These are phyloP conservation scores for Epichloe festucae DNA, from an alignment of 2,329 filamentous ascomycete genomes.

Conservation along the genomic window DNA sequence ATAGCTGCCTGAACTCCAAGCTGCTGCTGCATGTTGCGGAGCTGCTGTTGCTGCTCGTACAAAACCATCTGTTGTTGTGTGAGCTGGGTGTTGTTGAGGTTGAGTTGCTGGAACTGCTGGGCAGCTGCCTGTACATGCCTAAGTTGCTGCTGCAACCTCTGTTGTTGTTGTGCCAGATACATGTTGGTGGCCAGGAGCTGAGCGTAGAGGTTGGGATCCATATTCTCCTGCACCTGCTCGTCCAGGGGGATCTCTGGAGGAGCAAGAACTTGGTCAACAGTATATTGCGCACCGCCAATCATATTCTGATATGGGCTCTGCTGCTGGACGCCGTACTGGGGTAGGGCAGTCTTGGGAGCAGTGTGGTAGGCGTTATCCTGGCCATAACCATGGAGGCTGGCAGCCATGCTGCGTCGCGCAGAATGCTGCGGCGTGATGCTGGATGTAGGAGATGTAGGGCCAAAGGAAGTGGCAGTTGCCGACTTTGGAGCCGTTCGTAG, in stretches of 20 bases:
- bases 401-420: constrained; percentile 30
- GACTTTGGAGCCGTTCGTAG: constrained; percentile 90
- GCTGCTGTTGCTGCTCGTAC: constrained; percentile 31
- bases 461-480: constrained; percentile 56
- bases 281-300: constrained; percentile 42
- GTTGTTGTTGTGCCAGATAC: constrained; percentile 88
- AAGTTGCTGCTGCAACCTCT: constrained; percentile 87
- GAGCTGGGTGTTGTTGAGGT: constrained; percentile 40
- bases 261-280: constrained; percentile 76
- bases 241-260: constrained; percentile 70
- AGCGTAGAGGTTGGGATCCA: constrained; percentile 78
- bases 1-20: constrained; percentile 24
- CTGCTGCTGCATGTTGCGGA: constrained; percentile 28
- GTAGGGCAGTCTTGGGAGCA: constrained; percentile 44
- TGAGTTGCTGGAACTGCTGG: constrained; percentile 70
- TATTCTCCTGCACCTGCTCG: constrained; percentile 54
- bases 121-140: constrained; percentile 70
- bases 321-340: constrained; percentile 29
- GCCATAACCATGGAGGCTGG: constrained; percentile 31
- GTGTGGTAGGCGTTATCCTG: constrained; percentile 31
- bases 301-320: constrained; percentile 18
- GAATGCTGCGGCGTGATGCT: constrained; percentile 27
- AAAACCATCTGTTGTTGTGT: constrained; percentile 35
- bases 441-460: constrained; percentile 47
- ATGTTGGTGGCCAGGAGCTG: constrained; percentile 84